A percentile compares a stretch with the other conserved stretches of the same genome.
Conservation (phyloP, 148 eudicot species). For the Arctostaphylos glauca region DNA sequence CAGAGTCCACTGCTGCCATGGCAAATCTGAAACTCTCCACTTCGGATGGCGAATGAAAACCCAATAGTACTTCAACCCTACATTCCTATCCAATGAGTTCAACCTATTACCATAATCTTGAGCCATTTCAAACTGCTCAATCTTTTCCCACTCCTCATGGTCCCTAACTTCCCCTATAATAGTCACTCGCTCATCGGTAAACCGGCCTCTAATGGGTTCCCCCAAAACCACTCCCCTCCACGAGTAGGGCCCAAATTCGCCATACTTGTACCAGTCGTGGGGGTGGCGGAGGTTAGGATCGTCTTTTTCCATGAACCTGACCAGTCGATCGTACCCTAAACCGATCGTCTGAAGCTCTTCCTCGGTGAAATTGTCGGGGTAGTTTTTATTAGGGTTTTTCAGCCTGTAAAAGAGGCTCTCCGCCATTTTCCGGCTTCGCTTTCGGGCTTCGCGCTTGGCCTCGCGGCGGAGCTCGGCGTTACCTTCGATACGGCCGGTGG, state of each 20-base stretch:
- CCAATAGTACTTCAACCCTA: constrained; percentile 62
- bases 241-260: constrained; percentile 85
- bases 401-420: constrained; percentile 82
- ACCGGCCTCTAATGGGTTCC: constrained; percentile 74
- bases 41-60: constrained; percentile 87
- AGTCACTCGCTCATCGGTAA: constrained; percentile 63
- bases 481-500: constrained; percentile 62
- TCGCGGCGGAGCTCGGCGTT: constrained; percentile 66
- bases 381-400: constrained; percentile 69
- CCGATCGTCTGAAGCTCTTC: constrained; percentile 94
- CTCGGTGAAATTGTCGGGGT: constrained; percentile 82
- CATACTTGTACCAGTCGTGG: constrained; percentile 90
- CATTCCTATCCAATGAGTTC: constrained; percentile 38
- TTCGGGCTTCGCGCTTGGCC: constrained; percentile 64
- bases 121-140: constrained; percentile 75
- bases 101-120: constrained; percentile 62
- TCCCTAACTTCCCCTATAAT: constrained; percentile 67
- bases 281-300: constrained; percentile 88
- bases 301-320: constrained; percentile 83
- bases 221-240: constrained; percentile 95
- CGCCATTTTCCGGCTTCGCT: constrained; percentile 51
- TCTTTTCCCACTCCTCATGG: constrained; percentile 93
- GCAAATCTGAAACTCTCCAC: constrained; percentile 77
- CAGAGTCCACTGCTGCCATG: constrained; percentile 96
- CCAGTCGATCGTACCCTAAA: constrained; percentile 90